A percentile compares a stretch with the other conserved stretches of the same genome.
Evolutionary conservation across 2,329 filamentous ascomycete genomes (phyloP).

Genomic region (Aureobasidium namibiae): DNA sequence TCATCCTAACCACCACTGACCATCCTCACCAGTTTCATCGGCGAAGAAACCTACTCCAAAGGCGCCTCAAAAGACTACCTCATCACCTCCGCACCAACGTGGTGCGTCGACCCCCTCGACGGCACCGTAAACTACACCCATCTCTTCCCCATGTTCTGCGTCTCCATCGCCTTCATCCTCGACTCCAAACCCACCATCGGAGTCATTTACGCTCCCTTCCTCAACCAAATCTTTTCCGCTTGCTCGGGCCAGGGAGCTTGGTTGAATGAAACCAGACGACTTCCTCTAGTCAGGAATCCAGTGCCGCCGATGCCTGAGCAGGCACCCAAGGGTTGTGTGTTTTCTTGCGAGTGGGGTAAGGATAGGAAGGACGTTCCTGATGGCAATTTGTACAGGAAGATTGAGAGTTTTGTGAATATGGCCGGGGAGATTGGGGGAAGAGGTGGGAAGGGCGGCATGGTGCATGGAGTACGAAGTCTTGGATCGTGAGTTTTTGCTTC

Average conservation of each 20-base stretch:
- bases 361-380: conserved; percentile 58
- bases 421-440: conserved; percentile 57
- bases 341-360: conserved; percentile 74
- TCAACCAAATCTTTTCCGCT: conserved; percentile 61
- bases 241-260: conserved; percentile 60
- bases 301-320: conserved; percentile 54
- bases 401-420: conserved; percentile 69
- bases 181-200: conserved; percentile 55
- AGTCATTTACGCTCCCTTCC: conserved; percentile 63
- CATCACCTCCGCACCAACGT: conserved; percentile 56
- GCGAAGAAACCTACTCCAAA: conserved; percentile 68
- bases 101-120: conserved; percentile 70
- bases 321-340: conserved; percentile 62
- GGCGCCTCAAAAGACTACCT: conserved; percentile 60
- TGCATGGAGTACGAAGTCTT: conserved; percentile 65
- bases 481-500: conserved; percentile 38
- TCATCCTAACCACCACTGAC: not conserved
- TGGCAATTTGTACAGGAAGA: conserved; percentile 62
- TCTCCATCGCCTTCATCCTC: conserved; percentile 63
- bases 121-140: conserved; percentile 78
- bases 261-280: conserved; percentile 54
- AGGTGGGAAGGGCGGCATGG: conserved; percentile 65
- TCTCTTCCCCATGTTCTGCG: conserved; percentile 73
- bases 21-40: conserved; percentile 53
- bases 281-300: conserved; percentile 57